These are phyloP conservation scores for Cystobasidium sp. DNA, from an alignment of 1,284 basidiomycete genomes.

Conservation along the genomic window DNA sequence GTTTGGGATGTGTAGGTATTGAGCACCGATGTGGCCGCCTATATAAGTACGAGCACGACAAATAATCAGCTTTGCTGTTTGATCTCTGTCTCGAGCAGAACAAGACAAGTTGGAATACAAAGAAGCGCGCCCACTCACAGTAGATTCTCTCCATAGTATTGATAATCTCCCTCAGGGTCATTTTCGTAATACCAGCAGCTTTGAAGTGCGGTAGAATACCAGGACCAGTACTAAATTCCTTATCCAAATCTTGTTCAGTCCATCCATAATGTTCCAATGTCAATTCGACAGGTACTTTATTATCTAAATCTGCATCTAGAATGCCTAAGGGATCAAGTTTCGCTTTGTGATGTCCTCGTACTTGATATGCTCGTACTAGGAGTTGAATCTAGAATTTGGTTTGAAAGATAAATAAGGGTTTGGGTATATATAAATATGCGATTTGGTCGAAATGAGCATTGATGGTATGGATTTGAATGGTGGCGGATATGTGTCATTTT, in stretches of 20 bases:
- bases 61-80: neutral
- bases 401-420: neutral
- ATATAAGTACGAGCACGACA: neutral
- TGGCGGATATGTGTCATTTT: too few species aligned
- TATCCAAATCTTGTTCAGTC: slow-evolving; percentile 88
- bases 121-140: slow-evolving; percentile 65
- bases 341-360: slow-evolving; percentile 95
- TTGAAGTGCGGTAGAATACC: slow-evolving; percentile 96
- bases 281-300: slow-evolving; percentile 78
- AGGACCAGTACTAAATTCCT: slow-evolving; percentile 90
- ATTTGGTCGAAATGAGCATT: neutral
- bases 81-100: neutral
- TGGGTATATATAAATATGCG: neutral
- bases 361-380: slow-evolving; percentile 96
- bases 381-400: slow-evolving; percentile 80
- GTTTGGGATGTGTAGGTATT: slow-evolving; percentile 98
- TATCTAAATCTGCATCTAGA: slow-evolving; percentile 80
- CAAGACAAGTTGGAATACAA: slow-evolving; percentile 1
- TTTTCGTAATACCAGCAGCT: slow-evolving; percentile 77
- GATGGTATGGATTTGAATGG: too few species aligned
- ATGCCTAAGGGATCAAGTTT: slow-evolving; percentile 95
- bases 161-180: slow-evolving; percentile 92
- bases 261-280: slow-evolving; percentile 93
- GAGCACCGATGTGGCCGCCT: slow-evolving; percentile 92
- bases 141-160: slow-evolving; percentile 91